These are phyloP conservation scores for Paramecium tetraurelia DNA, from an alignment of 73 alveolate species.

Conservation along the genomic window DNA sequence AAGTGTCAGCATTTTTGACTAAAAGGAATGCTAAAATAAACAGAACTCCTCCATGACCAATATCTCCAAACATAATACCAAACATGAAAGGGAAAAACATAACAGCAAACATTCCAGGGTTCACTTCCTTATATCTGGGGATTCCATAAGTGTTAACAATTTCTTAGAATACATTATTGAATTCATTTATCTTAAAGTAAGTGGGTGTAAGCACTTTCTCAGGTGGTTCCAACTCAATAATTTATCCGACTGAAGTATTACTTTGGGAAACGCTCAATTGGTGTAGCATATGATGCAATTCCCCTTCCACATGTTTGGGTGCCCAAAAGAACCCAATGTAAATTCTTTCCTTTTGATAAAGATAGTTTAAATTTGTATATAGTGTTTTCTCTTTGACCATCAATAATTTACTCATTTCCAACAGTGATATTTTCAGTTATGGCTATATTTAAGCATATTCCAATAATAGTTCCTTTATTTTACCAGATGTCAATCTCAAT, in stretches of 20 bases:
- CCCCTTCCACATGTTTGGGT: constrained; percentile 70
- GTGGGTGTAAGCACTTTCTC: constrained; percentile 84
- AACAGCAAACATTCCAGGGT: constrained; percentile 94
- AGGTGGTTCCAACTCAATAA: constrained; percentile 80
- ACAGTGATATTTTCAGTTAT: constrained; percentile 63
- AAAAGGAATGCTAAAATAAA: constrained; percentile 76
- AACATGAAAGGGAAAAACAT: constrained; percentile 97
- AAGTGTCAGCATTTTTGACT: constrained; percentile 66
- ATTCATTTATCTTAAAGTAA: constrained; percentile 92
- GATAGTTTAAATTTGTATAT: constrained; percentile 69
- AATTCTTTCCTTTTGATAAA: constrained; percentile 62
- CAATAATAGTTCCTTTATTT: constrained; percentile 62
- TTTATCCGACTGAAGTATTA: constrained; percentile 67
- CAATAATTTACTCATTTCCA: constrained; percentile 72
- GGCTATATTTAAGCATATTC: constrained; percentile 62
- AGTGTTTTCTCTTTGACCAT: constrained; percentile 75
- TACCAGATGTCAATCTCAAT: constrained; percentile 64
- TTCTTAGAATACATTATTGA: constrained; percentile 90
- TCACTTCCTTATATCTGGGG: constrained; percentile 96
- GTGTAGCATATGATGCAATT: constrained; percentile 57
- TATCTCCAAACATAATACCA: constrained; percentile 99
- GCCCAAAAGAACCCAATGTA: constrained; percentile 85
- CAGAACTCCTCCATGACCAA: constrained; percentile 95
- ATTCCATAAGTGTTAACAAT: constrained; percentile 96
- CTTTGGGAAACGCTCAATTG: constrained; percentile 55